These are phyloP conservation scores for Vigna nakashimae DNA, from an alignment of 306 rosid genomes.

Conservation along the genomic window DNA sequence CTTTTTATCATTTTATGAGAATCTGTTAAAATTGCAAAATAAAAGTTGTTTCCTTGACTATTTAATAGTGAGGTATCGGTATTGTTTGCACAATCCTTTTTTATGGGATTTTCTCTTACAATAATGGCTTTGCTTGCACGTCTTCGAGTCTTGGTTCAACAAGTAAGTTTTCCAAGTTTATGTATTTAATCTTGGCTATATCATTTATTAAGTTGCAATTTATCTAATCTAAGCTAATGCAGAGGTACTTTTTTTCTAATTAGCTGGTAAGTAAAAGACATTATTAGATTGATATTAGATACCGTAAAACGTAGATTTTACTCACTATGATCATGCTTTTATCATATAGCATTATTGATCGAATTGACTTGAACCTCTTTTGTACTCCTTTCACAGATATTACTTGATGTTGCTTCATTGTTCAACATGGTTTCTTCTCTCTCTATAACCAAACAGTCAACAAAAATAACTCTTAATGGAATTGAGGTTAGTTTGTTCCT, in stretches of 20 bases:
- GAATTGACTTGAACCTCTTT: not conserved
- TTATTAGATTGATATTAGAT: not conserved
- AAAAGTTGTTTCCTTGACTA: slow-evolving; percentile 61
- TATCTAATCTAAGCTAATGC: not conserved
- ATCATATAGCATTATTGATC: not conserved
- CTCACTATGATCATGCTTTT: not conserved
- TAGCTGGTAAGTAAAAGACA: not conserved
- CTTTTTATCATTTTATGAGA: slow-evolving; percentile 25
- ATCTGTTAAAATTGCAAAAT: slow-evolving; percentile 6
- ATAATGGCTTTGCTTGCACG: slow-evolving; percentile 85
- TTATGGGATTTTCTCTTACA: slow-evolving; percentile 74
- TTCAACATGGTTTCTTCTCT: slow-evolving; percentile 82
- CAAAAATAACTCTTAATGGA: slow-evolving; percentile 66
- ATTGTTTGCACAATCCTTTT: slow-evolving; percentile 80
- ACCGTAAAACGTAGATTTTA: not conserved
- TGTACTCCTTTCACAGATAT: slow-evolving; percentile 57
- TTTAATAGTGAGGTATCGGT: slow-evolving; percentile 71
- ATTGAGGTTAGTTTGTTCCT: slow-evolving; percentile 67
- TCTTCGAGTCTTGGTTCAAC: slow-evolving; percentile 83
- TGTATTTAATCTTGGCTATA: slow-evolving; percentile 15
- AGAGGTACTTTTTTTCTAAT: slow-evolving; percentile 5
- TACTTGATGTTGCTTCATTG: slow-evolving; percentile 74
- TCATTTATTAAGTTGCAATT: slow-evolving; percentile 11
- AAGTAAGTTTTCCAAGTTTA: slow-evolving; percentile 59
- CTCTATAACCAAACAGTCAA: slow-evolving; percentile 69